A percentile compares a stretch with the other conserved stretches of the same genome.
phyloP scores from a whole-genome alignment of 345 rosid species.

The Microcos paniculata region DNA sequence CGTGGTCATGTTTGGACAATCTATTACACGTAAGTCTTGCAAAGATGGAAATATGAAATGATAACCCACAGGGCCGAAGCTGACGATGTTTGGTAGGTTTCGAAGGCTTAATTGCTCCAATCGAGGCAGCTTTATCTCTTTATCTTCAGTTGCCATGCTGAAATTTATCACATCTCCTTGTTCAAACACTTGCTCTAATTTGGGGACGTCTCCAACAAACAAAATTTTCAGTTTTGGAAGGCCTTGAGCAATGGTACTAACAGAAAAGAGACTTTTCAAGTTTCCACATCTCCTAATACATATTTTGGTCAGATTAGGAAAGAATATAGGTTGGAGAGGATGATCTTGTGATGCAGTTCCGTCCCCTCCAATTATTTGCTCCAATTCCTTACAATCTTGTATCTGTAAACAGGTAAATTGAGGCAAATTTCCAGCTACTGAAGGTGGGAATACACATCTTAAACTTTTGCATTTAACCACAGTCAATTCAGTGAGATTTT shows the following conservation, averaged over 20 bases:
- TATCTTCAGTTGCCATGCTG: background rate
- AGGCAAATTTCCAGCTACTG: background rate
- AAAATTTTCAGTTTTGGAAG: background rate
- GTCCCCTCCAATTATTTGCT: background rate
- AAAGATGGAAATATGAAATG: background rate
- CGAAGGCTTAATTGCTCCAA: accelerated
- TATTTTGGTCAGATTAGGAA: background rate
- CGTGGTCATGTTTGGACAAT: background rate
- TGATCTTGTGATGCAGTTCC: background rate
- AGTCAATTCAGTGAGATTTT: accelerated
- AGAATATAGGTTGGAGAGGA: background rate
- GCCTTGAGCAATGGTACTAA: background rate
- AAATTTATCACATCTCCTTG: background rate
- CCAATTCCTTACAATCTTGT: background rate
- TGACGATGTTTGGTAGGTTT: background rate
- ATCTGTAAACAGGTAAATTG: background rate
- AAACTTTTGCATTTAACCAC: background rate
- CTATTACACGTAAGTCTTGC: background rate
- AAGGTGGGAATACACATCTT: background rate
- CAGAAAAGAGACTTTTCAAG: background rate
- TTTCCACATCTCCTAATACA: accelerated
- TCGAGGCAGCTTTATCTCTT: background rate
- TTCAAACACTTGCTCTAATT: background rate
- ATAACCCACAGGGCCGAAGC: too few species aligned
- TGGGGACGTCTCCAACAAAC: accelerated